Evolutionary conservation across 371 early-diverging fungal genomes (phyloP), one percentile per base, ranked within the genome.

Genomic region (Mortierella polycephala): DNA sequence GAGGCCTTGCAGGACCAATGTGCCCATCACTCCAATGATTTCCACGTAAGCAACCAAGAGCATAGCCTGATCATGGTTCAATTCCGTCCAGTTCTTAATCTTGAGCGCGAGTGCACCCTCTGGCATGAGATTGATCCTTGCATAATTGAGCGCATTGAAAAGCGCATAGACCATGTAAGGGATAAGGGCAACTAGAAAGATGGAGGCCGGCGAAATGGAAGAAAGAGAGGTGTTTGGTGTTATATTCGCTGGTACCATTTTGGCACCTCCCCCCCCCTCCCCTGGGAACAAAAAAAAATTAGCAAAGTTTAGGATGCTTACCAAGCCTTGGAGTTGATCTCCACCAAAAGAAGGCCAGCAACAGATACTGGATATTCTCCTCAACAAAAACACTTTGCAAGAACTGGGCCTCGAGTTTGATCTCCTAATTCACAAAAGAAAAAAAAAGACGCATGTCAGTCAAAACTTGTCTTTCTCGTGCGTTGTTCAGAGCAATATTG

Each of bases 311-410:
- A 57, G 62, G 50, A 8, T 20, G 18, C 57, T 73, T 85, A 94
- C 94, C 91, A 57, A 87, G 66, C 44, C 95, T 85, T 20, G 97
- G 94, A 47, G 83, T 85, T 21, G 88, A 85, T 42, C 87, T 76
- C 69, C 86, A 86, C 95, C 96, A 96, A 70, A 90, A 88, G 57
- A 93, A 62, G 6, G 96, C 94, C 72, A 96, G 86, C 49, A 95
- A 62, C 18, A 94, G 75, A 68, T 96, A 96, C 81, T 95, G 95
- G 18, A 92, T 88, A 81, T 96, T 96, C 81, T 96, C 97, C 76
- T 96, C 96, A 71, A 88, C 86, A 30, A 94, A 79, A 53, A 95
- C 69, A 54, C 88, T 85, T 64, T 92, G 91, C 57, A 89, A 74
- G 83, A 72, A 79, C 50, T 71, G 75, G 42, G 71, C 75, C 52